These are phyloP conservation scores for Neurospora sp. DNA, from an alignment of 495 filamentous ascomycete species.

Conservation along the genomic window DNA sequence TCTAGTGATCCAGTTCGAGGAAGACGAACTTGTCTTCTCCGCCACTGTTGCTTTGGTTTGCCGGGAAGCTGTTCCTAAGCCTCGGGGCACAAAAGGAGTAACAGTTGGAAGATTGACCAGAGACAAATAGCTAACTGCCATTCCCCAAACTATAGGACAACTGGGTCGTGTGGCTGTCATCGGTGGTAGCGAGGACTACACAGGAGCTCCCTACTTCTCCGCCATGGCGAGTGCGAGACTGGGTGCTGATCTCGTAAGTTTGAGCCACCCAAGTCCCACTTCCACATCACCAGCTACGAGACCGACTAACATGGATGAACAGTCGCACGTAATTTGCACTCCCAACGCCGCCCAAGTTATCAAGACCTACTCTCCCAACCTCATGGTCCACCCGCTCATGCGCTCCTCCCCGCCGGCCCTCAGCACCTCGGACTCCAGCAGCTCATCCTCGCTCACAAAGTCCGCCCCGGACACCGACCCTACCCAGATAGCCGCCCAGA, in stretches of 20 bases:
- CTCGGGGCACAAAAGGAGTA: not conserved
- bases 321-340: constrained; percentile 97
- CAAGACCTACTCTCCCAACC: constrained; percentile 94
- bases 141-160: constrained; percentile 50
- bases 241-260: constrained; percentile 69
- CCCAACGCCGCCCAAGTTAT: constrained; percentile 80
- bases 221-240: constrained; percentile 89
- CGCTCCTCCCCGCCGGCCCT: constrained; percentile 52
- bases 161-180: constrained; percentile 88
- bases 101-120: not conserved
- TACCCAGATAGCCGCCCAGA: constrained; percentile 50
- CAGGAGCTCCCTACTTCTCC: constrained; percentile 94
- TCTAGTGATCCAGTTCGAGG: not conserved
- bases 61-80: not conserved
- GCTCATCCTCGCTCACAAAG: constrained; percentile 30
- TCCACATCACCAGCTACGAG: not conserved
- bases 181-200: constrained; percentile 91
- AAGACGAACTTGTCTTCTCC: not conserved
- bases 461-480: constrained; percentile 39
- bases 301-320: not conserved
- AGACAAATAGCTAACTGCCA: constrained; percentile 2
- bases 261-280: not conserved
- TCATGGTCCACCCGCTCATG: constrained; percentile 97
- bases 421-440: constrained; percentile 16
- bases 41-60: not conserved